Evolutionary conservation across 805 yeast genomes (phyloP), one percentile per base, ranked within the genome.

Genomic region (Lipomyces starkeyi): DNA sequence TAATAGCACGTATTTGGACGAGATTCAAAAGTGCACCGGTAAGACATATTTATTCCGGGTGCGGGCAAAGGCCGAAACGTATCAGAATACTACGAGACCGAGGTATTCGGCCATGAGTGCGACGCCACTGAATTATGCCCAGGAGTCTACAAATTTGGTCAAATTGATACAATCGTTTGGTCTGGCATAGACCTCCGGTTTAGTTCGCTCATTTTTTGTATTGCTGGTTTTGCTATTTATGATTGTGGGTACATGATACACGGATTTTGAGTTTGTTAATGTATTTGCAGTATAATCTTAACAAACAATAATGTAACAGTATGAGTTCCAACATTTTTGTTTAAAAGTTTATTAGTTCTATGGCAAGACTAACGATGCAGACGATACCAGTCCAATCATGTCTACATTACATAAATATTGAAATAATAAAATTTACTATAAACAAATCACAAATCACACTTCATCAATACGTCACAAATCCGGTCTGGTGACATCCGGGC

Each of bases 51-150:
- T 84, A 47, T 89, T 95, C 79, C 86, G 96, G 78, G 77, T 93
- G 63, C 87, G 90, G 75, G 97, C 97, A 14, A 86, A 88, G 76
- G 91, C 87, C 75, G 98, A 95, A 75, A 87, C 85, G 69, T 95
- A 91, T 78, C 90, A 93, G 74, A 97, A 93, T 62, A 86, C 84
- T 59, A 84, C 86, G 37, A 85, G 94, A 78, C 87, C 91, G 20
- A 86, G 97, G 77, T 91, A 89, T 77, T 88, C 88, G 65, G 91
- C 86, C 2, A 81, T 86, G 60, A 83, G 84, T 17, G 79, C 80
- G 13, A 76, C 74, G 49, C 77, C 80, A 17, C 57, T 80, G n/a
- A 73, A 78, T 62, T 78, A 69, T 57, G 74, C 64, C 32, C 58
- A 67, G 32, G 81, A 79, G 56, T 66, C 76, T 5, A 66, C 67